These are phyloP conservation scores for Rhizopus sp. DNA, from an alignment of 371 early-diverging fungal species.

Conservation along the genomic window DNA sequence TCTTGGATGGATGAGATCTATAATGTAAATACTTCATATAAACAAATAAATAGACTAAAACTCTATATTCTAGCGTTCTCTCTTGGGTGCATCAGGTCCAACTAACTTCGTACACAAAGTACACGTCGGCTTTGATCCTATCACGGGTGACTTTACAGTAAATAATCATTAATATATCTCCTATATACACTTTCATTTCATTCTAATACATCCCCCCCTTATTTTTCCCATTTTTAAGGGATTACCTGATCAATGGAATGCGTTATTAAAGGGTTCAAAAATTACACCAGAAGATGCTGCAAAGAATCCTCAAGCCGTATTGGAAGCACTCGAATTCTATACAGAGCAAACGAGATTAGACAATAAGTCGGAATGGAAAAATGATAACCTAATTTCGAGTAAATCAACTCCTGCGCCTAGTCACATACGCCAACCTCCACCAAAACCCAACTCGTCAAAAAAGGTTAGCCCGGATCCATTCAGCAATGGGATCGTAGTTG, in stretches of 20 bases:
- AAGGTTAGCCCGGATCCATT: constrained; percentile 3
- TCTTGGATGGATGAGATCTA: constrained; percentile 88
- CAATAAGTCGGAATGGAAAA: constrained; percentile 21
- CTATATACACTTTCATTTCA: neutral
- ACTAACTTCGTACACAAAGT: constrained; percentile 85
- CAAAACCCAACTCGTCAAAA: constrained; percentile 7
- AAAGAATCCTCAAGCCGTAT: constrained; percentile 96
- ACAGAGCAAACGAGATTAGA: constrained; percentile 73
- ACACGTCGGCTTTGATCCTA: constrained; percentile 87
- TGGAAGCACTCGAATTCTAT: constrained; percentile 96
- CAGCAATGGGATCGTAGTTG: neutral
- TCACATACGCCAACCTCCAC: constrained; percentile 23
- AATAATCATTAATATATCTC: constrained; percentile 14
- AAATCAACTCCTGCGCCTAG: constrained; percentile 31
- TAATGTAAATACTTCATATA: constrained; percentile 41
- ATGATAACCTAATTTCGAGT: constrained; percentile 20
- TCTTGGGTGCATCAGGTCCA: constrained; percentile 69
- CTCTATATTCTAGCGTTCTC: constrained; percentile 34
- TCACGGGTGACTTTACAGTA: constrained; percentile 80
- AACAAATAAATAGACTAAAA: neutral
- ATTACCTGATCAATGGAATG: constrained; percentile 93
- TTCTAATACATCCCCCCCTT: neutral
- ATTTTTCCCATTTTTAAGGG: constrained; percentile 56
- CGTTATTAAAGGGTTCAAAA: constrained; percentile 85
- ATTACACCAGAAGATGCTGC: constrained; percentile 96